These are phyloP conservation scores for Fusarium papillatum DNA, from an alignment of 2,329 filamentous ascomycete genomes.

Conservation along the genomic window DNA sequence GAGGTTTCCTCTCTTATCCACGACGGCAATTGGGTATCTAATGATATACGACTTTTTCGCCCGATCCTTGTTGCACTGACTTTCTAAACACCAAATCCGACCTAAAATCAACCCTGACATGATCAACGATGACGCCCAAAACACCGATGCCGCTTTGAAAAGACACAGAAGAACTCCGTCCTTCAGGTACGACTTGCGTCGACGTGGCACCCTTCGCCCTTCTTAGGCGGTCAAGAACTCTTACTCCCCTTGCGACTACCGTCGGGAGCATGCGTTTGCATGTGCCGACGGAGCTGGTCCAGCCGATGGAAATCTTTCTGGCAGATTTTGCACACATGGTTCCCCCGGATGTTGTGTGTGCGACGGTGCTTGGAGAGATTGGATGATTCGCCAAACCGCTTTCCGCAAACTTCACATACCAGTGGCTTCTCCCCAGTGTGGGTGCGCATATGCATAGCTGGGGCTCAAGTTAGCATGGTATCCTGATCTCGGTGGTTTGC, in stretches of 20 bases:
- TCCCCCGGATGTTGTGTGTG: slow-evolving; percentile 68
- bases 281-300: slow-evolving; percentile 72
- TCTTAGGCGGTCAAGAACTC: slow-evolving; percentile 17
- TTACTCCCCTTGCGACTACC: slow-evolving; percentile 32
- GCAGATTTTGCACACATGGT: slow-evolving; percentile 66
- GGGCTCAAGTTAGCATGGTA: slow-evolving; percentile 26
- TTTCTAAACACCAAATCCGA: slow-evolving; percentile 22
- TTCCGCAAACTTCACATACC: slow-evolving; percentile 69
- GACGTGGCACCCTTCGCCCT: background rate
- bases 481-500: background rate
- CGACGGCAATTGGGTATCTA: slow-evolving; percentile 35
- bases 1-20: slow-evolving; percentile 13
- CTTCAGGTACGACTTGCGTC: background rate
- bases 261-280: slow-evolving; percentile 49
- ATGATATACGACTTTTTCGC: slow-evolving; percentile 23
- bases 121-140: slow-evolving; percentile 16
- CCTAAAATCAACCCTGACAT: slow-evolving; percentile 9
- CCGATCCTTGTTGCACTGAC: slow-evolving; percentile 13
- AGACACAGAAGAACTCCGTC: slow-evolving; percentile 7
- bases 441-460: slow-evolving; percentile 76
- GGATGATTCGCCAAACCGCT: slow-evolving; percentile 74
- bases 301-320: slow-evolving; percentile 69
- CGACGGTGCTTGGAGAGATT: slow-evolving; percentile 76
- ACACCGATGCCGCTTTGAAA: slow-evolving; percentile 26
- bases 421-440: slow-evolving; percentile 77